Evolutionary conservation across 2,329 filamentous ascomycete genomes (phyloP).

Genomic region (Sporothrix pallida): DNA sequence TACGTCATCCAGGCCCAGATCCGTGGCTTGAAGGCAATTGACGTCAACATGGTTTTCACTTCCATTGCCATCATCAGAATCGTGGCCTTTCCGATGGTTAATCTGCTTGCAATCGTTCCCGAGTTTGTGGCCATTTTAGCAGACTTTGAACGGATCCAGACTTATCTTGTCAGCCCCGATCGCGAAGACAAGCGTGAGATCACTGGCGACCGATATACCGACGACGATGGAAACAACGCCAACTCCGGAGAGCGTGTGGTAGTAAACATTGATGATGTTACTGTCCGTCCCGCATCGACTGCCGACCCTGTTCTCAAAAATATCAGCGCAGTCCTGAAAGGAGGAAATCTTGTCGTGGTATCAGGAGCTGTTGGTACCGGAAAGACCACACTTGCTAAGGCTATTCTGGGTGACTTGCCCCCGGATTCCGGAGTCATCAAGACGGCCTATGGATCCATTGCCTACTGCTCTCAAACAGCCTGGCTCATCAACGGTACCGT

Average conservation of each 20-base stretch:
- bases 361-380: not conserved
- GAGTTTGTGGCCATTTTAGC: not conserved
- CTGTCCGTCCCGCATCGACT: not conserved
- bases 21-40: not conserved
- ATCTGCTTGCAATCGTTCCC: not conserved
- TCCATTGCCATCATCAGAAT: not conserved
- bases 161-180: not conserved
- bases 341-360: not conserved
- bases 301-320: not conserved
- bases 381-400: not conserved
- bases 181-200: conserved; percentile 12
- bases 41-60: not conserved
- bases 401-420: not conserved
- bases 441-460: not conserved
- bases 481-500: conserved; percentile 2
- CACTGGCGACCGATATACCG: not conserved
- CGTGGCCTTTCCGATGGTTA: not conserved
- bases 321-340: not conserved
- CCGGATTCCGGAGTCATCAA: not conserved
- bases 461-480: not conserved
- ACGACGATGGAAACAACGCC: not conserved
- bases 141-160: not conserved
- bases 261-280: not conserved
- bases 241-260: not conserved
- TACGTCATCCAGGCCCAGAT: not conserved